These are phyloP conservation scores for Hippophae rhamnoides DNA, from an alignment of 306 rosid species.

Conservation along the genomic window DNA sequence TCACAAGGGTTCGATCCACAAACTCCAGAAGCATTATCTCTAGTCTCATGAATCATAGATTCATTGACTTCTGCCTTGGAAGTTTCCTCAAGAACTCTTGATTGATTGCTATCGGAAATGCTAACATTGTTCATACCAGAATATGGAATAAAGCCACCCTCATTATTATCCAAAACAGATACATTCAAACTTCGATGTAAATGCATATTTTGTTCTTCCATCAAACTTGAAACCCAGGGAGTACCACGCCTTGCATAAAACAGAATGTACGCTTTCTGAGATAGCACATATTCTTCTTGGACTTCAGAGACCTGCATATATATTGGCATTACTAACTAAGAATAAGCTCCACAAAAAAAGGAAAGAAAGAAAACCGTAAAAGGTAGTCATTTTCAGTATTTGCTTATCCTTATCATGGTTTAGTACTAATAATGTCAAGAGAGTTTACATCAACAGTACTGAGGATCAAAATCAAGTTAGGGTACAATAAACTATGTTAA, in stretches of 20 bases:
- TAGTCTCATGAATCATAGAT: not conserved
- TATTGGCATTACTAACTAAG: too few species aligned
- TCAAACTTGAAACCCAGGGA: slow-evolving; percentile 56
- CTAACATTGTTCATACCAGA: slow-evolving; percentile 9
- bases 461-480: too few species aligned
- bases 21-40: slow-evolving; percentile 1
- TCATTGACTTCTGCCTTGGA: slow-evolving; percentile 6
- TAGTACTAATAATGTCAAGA: too few species aligned
- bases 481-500: not conserved
- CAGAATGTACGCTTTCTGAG: slow-evolving; percentile 76
- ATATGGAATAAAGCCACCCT: slow-evolving; percentile 9
- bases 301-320: slow-evolving; percentile 51
- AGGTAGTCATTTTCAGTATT: too few species aligned
- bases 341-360: too few species aligned
- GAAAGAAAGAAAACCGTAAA: too few species aligned
- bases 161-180: slow-evolving; percentile 53
- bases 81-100: not conserved
- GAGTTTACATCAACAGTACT: too few species aligned
- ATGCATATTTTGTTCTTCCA: slow-evolving; percentile 18
- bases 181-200: slow-evolving; percentile 21
- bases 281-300: slow-evolving; percentile 39
- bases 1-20: too few species aligned
- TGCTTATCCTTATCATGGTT: too few species aligned
- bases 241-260: slow-evolving; percentile 71
- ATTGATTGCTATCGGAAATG: slow-evolving; percentile 11